These are phyloP conservation scores for Fusarium staphyleae DNA, from an alignment of 2,329 filamentous ascomycete genomes.

Conservation along the genomic window DNA sequence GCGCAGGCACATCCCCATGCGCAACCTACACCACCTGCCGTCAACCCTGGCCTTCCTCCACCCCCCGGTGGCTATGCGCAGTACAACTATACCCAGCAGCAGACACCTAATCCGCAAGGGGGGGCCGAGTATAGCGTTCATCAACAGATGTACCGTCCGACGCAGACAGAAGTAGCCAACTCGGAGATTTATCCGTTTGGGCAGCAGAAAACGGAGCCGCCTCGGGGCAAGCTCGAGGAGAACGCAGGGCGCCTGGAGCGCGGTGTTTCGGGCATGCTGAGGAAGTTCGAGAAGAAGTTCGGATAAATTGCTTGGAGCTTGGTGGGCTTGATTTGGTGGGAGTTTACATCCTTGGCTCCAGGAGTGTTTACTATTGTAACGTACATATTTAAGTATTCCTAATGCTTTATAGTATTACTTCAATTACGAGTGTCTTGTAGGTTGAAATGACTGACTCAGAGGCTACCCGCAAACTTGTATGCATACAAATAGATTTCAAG, in stretches of 20 bases:
- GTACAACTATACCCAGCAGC: slow-evolving; percentile 54
- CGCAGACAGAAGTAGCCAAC: slow-evolving; percentile 63
- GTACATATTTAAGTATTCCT: slow-evolving; percentile 14
- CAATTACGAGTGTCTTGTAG: no score
- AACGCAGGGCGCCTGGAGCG: slow-evolving; percentile 72
- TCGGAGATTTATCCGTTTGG: slow-evolving; percentile 46
- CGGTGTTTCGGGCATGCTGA: slow-evolving; percentile 74
- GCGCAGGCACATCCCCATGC: slow-evolving; percentile 41
- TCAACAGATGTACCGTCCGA: slow-evolving; percentile 73
- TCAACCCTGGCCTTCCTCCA: slow-evolving; percentile 50
- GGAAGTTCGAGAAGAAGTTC: slow-evolving; percentile 81
- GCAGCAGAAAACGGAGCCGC: slow-evolving; percentile 52
- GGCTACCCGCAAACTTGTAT: no score
- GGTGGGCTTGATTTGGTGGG: slow-evolving; percentile 13
- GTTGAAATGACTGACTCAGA: no score
- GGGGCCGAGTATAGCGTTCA: slow-evolving; percentile 65
- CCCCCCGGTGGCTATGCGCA: slow-evolving; percentile 64
- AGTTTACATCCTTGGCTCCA: slow-evolving; percentile 14
- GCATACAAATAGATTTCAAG: no score
- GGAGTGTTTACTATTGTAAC: neutral
- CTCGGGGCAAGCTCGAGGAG: slow-evolving; percentile 65
- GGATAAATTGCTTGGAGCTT: slow-evolving; percentile 46
- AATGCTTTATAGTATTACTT: slow-evolving; percentile 6
- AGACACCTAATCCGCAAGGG: slow-evolving; percentile 30
- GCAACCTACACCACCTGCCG: slow-evolving; percentile 44